Base-by-base conservation (phyloP, 805 yeast species). In the Kodamaea kaohsiungensis region DNA sequence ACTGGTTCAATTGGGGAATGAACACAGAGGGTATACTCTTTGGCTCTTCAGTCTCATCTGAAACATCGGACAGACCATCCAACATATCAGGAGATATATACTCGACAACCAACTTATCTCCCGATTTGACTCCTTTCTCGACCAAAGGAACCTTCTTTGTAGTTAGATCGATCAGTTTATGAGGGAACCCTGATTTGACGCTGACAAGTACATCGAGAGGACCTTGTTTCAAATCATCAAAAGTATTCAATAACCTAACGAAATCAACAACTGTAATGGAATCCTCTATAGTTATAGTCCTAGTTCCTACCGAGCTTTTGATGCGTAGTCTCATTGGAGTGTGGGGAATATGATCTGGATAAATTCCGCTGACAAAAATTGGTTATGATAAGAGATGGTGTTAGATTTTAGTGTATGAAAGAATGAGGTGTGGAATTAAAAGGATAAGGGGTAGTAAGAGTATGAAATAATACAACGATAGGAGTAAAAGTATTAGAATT, bases 141-240 rank as follows among this genome's bases (percentile, higher is more conserved):
- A 58, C 63, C 10, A 84, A 57, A 18, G 22, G 17, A 9, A 61
- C 54, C 53, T 53, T 12, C 48, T 39, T 9, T 53, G 56, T 19
- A 65, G 53, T 19, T 7, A 76, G 54, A 22, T 71, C 73, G 1
- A 86, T 53, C 1, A 68, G 57, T 55, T 73, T 79, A 1, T 89
- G 89, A 0, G 92, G 93, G 62, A 79, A 87, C 1, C 92, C 91
- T 46, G 60, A 67, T 56, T 80, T 79, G 50, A 86, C 65, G 9
- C 56, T 52, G 4, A 37, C 17, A 2, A 67, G 53, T 6, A 13
- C n/a, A 8, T 30, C 46, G 1, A 17, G 27, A 5, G 33, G 48
- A 1, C 37, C 43, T 13, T 52, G 16, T 37, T 30, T 51, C 33
- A 64, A 56, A 9, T 56, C 58, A 27, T 46, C 53, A 33, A 61